Evolutionary conservation across 1,284 basidiomycete genomes (phyloP), one percentile per base, ranked within the genome.

Genomic region (Cerioporus squamosus): DNA sequence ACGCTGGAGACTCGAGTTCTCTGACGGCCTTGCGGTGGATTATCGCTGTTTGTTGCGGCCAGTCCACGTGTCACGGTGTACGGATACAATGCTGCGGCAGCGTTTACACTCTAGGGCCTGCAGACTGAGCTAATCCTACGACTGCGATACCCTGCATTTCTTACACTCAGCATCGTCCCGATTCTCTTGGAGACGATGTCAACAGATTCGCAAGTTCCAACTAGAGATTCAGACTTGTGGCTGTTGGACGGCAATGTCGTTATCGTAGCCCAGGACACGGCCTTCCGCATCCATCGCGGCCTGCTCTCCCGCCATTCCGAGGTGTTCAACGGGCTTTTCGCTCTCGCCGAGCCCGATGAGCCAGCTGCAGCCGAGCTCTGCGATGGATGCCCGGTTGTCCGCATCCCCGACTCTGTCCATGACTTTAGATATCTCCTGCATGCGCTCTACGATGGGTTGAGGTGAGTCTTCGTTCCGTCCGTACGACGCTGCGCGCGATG

Each of bases 211-310:
- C 14, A 36, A 10, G 33, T 10, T 36, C 33, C 26, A 29, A 29
- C 26, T 2, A 40, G 40, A 5, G 56, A 57, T 17, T 12, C 29
- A 1, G 24, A 54, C 8, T 18, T 53, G 15, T 54, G 57, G 52
- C 53, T 59, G 26, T 47, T 54, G n/a, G 52, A 59, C 38, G 57
- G 51, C 8, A 59, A 46, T 26, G 17, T 59, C 20, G 36, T 59
- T 36, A 23, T 59, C 47, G 20, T 46, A 45, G 51, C 57, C 18
- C 33, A 48, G 18, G 17, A 46, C 20, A 23, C 31, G 47, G 33
- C 45, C 20, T 59, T 59, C 26, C 52, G 57, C 18, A 43, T 59
- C 23, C 57, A 59, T 33, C 20, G 33, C 23, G 47, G 57, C 20
- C 38, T 54, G 2, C 47, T 59, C 15, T 49, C 47, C 10, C 46